Base-by-base conservation (phyloP, 2,329 filamentous ascomycete genomes). In the Calonectria ilicicola region DNA sequence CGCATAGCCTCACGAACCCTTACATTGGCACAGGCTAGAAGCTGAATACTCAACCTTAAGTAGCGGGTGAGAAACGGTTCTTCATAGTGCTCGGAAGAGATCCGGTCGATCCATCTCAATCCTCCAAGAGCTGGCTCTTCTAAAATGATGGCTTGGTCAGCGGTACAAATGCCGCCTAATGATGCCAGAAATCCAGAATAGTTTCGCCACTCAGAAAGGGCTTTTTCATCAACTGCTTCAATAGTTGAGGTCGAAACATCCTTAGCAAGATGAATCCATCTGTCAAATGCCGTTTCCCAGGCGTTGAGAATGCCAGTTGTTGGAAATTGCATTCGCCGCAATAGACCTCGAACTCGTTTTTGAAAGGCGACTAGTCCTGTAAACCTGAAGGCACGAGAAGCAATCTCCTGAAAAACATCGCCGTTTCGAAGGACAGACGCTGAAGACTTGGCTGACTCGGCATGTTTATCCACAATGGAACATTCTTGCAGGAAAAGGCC, bases 361-460 rank as follows among this genome's bases (percentile, higher is more conserved):
- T 94, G 92, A 78, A 94, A 94, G 2, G 92, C 92, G 14, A 93
- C 92, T 9, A 93, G 83, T 1, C 92, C 92, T 9, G 92, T 93
- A 77, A 93, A 92, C 32, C 91, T 87, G 78, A 93, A 93, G 1
- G 87, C 88, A 49, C 88, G 89, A 1, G 91, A 92, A 1, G 91
- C 88, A 65, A 94, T 90, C 74, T 93, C 91, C 27, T 86, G 83
- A 73, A 91, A 93, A 2, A 91, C 84, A 8, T 91, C 88, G 40
- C 87, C 86, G 74, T 94, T 94, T 42, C 90, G 89, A 56, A 92
- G 84, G 17, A 92, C 83, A 0, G 89, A 86, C 21, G 87, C 83
- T 12, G 88, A 85, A 3, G 86, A 83, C 74, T 91, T 91, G 19
- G 85, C 82, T 3, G 87, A 83, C 67, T 89, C 87, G 32, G 86